Percentiles rank a stretch among this genome's conserved stretches.
Conservation (phyloP, 2,329 filamentous ascomycete genomes). For the Aureobasidium sp. region DNA sequence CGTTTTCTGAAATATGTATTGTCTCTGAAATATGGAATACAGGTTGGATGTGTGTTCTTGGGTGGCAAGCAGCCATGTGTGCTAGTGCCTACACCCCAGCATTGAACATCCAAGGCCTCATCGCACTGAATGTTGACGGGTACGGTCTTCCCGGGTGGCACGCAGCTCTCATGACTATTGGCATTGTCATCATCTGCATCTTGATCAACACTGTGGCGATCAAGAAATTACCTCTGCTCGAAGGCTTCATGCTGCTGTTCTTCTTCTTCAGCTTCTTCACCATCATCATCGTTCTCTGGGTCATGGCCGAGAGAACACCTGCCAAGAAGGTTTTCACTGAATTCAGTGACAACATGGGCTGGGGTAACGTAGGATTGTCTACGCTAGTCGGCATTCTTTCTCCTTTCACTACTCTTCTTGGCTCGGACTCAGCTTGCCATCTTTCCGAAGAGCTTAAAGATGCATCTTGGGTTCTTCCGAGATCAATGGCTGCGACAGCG, state of each 20-base stretch:
- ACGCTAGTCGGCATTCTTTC: conserved; percentile 29
- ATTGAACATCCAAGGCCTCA: conserved; percentile 11
- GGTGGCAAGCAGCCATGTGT: conserved; percentile 14
- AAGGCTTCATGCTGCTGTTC: conserved; percentile 34
- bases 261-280: conserved; percentile 35
- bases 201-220: conserved; percentile 14
- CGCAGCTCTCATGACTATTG: conserved; percentile 7
- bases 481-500: conserved; percentile 24
- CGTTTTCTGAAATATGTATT: neutral
- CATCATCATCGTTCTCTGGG: conserved; percentile 22
- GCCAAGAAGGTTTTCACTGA: conserved; percentile 31
- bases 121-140: neutral
- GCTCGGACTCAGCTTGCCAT: conserved; percentile 20
- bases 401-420: conserved; percentile 24
- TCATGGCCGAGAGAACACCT: conserved; percentile 24
- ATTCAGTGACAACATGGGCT: conserved; percentile 34
- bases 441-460: conserved; percentile 27
- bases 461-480: conserved; percentile 25
- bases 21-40: neutral
- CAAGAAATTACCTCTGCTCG: conserved; percentile 21
- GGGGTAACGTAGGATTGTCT: conserved; percentile 28
- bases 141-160: conserved; percentile 10
- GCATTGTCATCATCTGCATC: conserved; percentile 5
- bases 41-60: conserved; percentile 15
- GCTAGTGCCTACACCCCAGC: conserved; percentile 8